Evolutionary conservation across 2,329 filamentous ascomycete species (phyloP), one percentile per base, ranked within the genome.

Genomic region (Ramularia collo-cygni): DNA sequence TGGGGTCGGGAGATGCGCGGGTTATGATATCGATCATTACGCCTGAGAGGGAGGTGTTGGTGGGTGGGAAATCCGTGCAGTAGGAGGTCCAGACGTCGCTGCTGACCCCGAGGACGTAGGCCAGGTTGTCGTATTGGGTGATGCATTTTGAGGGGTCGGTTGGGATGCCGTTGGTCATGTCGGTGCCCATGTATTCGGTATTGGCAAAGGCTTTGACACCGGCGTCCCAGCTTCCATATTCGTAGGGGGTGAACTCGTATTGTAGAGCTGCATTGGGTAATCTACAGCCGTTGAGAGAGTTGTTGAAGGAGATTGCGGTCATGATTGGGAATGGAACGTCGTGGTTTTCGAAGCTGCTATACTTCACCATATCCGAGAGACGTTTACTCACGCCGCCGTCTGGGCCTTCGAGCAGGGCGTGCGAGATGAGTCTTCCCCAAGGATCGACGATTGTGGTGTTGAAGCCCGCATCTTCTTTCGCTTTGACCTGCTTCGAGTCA

Each of bases 211-310:
- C 78, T 31, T 64, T 68, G 6, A 79, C 67, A 8, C 73, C 76
- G 0, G 65, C 63, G 56, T 84, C 80, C 64, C 73, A 83, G 13
- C 70, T 73, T 45, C 81, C 81, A 46, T 82, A 75, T 57, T 84
- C 80, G 61, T 71, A 83, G 1, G 81, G 77, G 44, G 68, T 72
- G 59, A 83, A 77, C 52, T 84, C 81, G 52, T 74, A 83, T 16
- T 77, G 81, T 80, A 14, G 45, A 64, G 2, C 36, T 17, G 48
- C 68, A 71, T 43, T 65, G 54, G 16, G 61, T 63, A 4, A 56
- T 43, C 32, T n/a, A n/a, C n/a, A n/a, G n/a, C n/a, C n/a, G n/a
- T n/a, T n/a, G n/a, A n/a, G n/a, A n/a, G 47, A 57, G 24, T 54
- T 60, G 34, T 63, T 61, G 17, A 62, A 57, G 13, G 62, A 63